Conservation (phyloP, 306 rosid genomes). For the Cicer bijugum region DNA sequence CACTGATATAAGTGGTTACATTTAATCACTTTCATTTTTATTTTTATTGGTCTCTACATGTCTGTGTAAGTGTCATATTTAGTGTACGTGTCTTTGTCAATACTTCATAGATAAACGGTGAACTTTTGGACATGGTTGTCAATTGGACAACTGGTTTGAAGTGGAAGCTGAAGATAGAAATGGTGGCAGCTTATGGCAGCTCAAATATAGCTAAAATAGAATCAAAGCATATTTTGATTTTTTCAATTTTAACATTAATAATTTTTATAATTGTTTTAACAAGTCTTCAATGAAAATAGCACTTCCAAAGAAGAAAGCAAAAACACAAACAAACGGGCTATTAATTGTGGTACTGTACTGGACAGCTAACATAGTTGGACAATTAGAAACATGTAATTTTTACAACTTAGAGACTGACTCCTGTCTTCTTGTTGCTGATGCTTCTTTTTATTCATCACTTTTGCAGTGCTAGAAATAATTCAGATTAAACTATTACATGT, state of each 20-base stretch:
- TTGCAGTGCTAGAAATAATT: neutral
- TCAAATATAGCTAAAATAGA: neutral
- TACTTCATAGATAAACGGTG: too few species aligned
- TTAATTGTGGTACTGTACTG: neutral
- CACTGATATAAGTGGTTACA: too few species aligned
- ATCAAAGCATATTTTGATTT: neutral
- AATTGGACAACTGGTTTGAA: too few species aligned
- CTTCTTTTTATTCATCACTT: neutral
- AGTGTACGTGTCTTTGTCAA: too few species aligned
- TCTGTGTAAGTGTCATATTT: too few species aligned
- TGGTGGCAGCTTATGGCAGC: too few species aligned
- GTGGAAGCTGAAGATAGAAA: too few species aligned
- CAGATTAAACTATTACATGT: neutral
- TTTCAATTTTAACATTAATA: neutral
- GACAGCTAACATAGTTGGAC: neutral
- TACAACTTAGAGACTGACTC: neutral
- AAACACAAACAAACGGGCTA: neutral
- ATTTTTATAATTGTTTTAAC: neutral
- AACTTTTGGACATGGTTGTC: too few species aligned
- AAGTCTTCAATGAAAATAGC: neutral
- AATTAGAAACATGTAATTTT: neutral
- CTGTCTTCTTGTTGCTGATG: neutral
- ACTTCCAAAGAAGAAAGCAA: neutral
- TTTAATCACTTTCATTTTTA: too few species aligned
- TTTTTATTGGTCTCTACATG: too few species aligned